Evolutionary conservation across 768 basidiomycete genomes (phyloP), one percentile per base, ranked within the genome.

Genomic region (Gymnopilus junonius): DNA sequence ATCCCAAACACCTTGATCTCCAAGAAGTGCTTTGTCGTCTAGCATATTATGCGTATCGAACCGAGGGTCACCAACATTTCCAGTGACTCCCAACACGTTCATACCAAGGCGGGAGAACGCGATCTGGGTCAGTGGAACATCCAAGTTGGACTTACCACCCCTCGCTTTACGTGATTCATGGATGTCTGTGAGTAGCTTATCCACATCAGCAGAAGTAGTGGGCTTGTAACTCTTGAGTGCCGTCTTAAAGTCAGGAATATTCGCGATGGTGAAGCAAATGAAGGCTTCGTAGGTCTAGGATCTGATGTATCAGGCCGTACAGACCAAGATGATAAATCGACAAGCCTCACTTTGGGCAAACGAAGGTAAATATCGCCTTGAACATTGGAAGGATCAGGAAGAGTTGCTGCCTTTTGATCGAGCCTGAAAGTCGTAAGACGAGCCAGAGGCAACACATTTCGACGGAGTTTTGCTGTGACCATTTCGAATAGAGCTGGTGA

Each of bases 281-380:
- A 55, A 55, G 2, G 35, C 23, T 25, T 55, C 54, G 8, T 40
- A 55, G 21, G 35, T 37, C 54, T 55, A 23, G 11, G n/a, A n/a
- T n/a, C 10, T 25, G 8, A 7, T 27, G 15, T 14, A 37, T 54
- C 12, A 35, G 34, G 15, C 37, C 35, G 10, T 55, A 27, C 11
- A 40, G 2, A n/a, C n/a, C n/a, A n/a, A 37, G 11, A 55, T 4
- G 11, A n/a, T n/a, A 37, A 2, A 12, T 5, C 10, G 32, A 8
- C 5, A 14, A 1, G 4, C 7, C 53, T 55, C 25, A 55, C 54
- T 39, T 55, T 55, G 8, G 54, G 54, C 10, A 55, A 40, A 35
- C 34, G 34, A 55, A 37, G 37, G 8, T 55, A 55, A 17, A 55
- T 55, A 23, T 55, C 54, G 23, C 54, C 54, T 37, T 55, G 54